Base-by-base conservation (phyloP, 2,329 filamentous ascomycete genomes). In the Elsinoe australis region DNA sequence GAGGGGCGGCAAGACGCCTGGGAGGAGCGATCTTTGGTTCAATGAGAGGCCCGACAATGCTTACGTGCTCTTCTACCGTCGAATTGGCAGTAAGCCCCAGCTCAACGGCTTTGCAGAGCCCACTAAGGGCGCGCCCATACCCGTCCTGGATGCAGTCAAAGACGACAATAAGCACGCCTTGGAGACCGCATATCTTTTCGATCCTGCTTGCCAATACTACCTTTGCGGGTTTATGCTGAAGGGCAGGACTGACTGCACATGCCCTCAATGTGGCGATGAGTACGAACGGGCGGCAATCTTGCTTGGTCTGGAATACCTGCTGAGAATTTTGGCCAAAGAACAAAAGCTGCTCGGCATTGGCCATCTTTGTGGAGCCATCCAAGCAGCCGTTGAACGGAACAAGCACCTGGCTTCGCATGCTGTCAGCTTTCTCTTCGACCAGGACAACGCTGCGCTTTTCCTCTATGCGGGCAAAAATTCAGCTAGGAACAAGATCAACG, bases 21-120 rank as follows among this genome's bases (percentile, higher is more conserved):
- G 12, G 52, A 56, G 15, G 53, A 52, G 49, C 38, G 32, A 18
- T 51, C 83, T 19, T 24, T 31, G 38, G 21, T 26, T 44, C 19
- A 24, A 8, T 7, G 33, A 47, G 17, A 58, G 55, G 21, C 50
- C 51, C 3, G 59, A 64, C 71, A 96, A 87, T 62, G 92, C 90
- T 9, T 98, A 98, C 64, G 96, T 98, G 86, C 75, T 98, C 6
- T 96, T 98, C 64, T 98, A 98, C 63, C 85, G 95, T 63, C 80
- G 92, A 41, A 78, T 81, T 3, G 82, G 45, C 22, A 26, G 31
- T 31, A 29, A 8, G 9, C 19, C 19, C 10, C n/a, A 47, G 14
- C 32, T 47, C 9, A 44, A 44, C 10, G 39, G 44, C 28, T 28
- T 35, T 28, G 29, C 44, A 9, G 29, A 34, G 17, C 9, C 24